Percentiles rank a stretch among this genome's conserved stretches.
phyloP scores from a whole-genome alignment of 495 filamentous ascomycete species.

The Jackrogersella minutella region DNA sequence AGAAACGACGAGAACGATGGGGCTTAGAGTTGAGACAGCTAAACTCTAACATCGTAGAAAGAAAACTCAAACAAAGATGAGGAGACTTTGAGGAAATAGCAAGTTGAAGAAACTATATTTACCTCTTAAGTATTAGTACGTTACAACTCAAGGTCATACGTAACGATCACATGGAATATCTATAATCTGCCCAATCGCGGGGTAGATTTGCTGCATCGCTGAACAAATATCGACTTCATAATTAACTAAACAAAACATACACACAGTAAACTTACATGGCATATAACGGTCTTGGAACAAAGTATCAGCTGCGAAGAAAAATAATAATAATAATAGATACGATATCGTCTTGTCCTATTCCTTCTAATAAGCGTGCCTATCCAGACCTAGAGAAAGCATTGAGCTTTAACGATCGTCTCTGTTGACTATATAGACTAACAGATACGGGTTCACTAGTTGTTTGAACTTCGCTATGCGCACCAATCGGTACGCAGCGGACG shows the following conservation, averaged over 20 bases:
- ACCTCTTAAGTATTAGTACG: too few species aligned
- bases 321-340: neutral
- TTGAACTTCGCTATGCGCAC: conserved; percentile 34
- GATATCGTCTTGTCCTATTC: too few species aligned
- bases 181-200: neutral
- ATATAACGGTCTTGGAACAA: too few species aligned
- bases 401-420: neutral
- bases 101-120: neutral
- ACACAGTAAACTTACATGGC: too few species aligned
- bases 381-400: neutral
- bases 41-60: neutral
- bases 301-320: too few species aligned
- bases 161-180: too few species aligned
- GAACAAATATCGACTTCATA: too few species aligned
- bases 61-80: neutral
- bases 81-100: neutral
- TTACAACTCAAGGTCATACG: too few species aligned
- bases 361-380: neutral
- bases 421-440: neutral
- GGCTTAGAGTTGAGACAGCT: too few species aligned
- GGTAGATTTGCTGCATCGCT: too few species aligned
- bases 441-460: neutral
- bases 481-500: conserved; percentile 36
- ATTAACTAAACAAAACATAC: too few species aligned
- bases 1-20: too few species aligned